A percentile compares a stretch with the other conserved stretches of the same genome.
Conservation (phyloP, 768 basidiomycete species). For the Naganishia kalamii region DNA sequence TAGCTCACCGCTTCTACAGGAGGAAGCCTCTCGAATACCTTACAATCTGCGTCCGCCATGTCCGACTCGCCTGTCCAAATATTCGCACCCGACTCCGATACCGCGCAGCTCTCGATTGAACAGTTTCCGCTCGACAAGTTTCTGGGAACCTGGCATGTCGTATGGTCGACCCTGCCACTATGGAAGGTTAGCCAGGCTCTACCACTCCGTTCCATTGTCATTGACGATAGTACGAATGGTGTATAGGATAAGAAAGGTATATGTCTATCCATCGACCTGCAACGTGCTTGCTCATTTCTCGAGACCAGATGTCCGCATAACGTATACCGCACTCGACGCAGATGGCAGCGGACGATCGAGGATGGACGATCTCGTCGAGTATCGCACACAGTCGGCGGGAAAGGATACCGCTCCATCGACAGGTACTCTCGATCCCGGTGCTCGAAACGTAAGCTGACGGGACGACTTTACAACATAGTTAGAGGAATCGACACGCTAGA, state of each 20-base stretch:
- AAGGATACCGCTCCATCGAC: slow-evolving; percentile 36
- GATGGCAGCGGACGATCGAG: slow-evolving; percentile 24
- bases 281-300: slow-evolving; percentile 8
- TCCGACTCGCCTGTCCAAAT: not conserved
- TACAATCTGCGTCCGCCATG: not conserved
- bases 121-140: slow-evolving; percentile 25
- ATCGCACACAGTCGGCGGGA: slow-evolving; percentile 36
- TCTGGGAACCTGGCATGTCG: slow-evolving; percentile 48
- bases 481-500: slow-evolving; percentile 43
- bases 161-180: slow-evolving; percentile 49
- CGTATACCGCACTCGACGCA: slow-evolving; percentile 41
- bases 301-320: slow-evolving; percentile 48
- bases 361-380: slow-evolving; percentile 49
- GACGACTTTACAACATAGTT: slow-evolving; percentile 29
- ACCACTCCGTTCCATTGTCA: not conserved
- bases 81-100: not conserved
- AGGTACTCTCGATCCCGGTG: no score
- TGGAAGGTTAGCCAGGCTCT: slow-evolving; percentile 47
- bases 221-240: no score
- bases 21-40: no score
- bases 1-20: no score
- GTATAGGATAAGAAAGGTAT: not conserved
- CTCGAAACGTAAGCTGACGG: no score
- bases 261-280: not conserved
- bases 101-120: not conserved